Percentiles rank a stretch among this genome's conserved stretches.
Conservation (phyloP, 306 rosid species). For the Inga laurina region DNA sequence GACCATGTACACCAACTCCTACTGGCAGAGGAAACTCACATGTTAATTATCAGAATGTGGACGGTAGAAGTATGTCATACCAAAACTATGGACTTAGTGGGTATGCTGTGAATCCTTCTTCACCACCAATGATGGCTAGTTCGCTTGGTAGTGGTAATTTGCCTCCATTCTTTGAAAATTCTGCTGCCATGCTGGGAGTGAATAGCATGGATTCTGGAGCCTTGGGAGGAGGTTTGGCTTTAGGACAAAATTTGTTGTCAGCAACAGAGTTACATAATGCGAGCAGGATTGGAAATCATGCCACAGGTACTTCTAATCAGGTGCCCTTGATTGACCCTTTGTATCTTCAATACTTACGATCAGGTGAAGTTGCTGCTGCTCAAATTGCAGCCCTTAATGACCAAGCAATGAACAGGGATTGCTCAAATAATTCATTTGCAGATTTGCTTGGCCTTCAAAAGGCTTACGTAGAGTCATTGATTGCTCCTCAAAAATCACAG, state of each 20-base stretch:
- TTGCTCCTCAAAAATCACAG: constrained; percentile 70
- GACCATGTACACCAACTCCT: constrained; percentile 57
- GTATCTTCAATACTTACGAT: constrained; percentile 73
- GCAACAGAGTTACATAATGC: constrained; percentile 71
- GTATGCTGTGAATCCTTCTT: constrained; percentile 66
- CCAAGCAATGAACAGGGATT: constrained; percentile 64
- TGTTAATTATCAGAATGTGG: constrained; percentile 69
- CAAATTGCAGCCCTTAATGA: constrained; percentile 77
- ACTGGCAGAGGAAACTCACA: constrained; percentile 60
- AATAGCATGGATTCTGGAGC: constrained; percentile 68
- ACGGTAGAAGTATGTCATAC: constrained; percentile 53
- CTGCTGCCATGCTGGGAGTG: constrained; percentile 55
- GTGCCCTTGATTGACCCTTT: constrained; percentile 71
- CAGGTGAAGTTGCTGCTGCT: constrained; percentile 80
- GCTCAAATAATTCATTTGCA: constrained; percentile 56
- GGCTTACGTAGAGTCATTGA: constrained; percentile 68
- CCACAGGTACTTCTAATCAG: constrained; percentile 63
- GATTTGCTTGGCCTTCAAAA: constrained; percentile 73
- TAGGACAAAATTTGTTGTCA: constrained; percentile 54
- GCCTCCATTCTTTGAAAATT: constrained; percentile 73
- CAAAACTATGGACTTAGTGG: constrained; percentile 70
- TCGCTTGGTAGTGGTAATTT: constrained; percentile 68
- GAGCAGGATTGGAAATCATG: constrained; percentile 63
- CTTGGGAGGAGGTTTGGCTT: constrained; percentile 62
- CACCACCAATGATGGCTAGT: constrained; percentile 69